Base-by-base conservation (phyloP, 768 basidiomycete species). In the Mycena floridula region DNA sequence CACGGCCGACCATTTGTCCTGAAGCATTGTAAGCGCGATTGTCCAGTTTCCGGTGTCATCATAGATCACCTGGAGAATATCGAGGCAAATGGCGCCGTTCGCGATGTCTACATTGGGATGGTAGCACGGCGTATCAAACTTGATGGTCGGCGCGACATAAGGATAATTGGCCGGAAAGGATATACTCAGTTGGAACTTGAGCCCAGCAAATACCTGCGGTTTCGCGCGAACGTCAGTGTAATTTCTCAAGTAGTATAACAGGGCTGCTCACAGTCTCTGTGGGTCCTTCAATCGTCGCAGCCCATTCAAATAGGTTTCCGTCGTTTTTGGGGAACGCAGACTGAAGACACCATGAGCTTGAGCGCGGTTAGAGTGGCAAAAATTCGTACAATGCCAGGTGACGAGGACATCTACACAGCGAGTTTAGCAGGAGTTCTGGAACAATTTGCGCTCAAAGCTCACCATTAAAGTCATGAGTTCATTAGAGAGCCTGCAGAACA, bases 1-100 rank as follows among this genome's bases (percentile, higher is more conserved):
- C 1, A 93, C 85, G 6, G 92, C 90, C 3, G 88, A 89, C 92
- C 91, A 94, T 58, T 92, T 89, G 63, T 92, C 89, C 86, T 90
- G 50, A n/a, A 32, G 25, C 37, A 32, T 39, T 40, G 26, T 27
- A 47, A 18, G 32, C 15, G 25, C 30, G 45, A 53, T 37, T 2
- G 12, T 16, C 25, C 22, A 25, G 2, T 12, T 15, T 13, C 20
- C 7, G 22, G 16, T 7, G 23, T 1, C 15, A 27, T 22, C n/a
- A 22, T 4, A 0, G 23, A 35, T 13, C 46, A 80, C 88, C 74
- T 93, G 88, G 37, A 94, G 66, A 54, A 95, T 93, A 59, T 94
- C 90, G 35, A 92, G 69, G 61, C 88, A 92, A 51, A 91, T 90
- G 18, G 82, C 76, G 27, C 87, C 87, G 30, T 78, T 73, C 12